These are phyloP conservation scores for Kwoniella sp. DNA, from an alignment of 768 basidiomycete genomes.

Conservation along the genomic window DNA sequence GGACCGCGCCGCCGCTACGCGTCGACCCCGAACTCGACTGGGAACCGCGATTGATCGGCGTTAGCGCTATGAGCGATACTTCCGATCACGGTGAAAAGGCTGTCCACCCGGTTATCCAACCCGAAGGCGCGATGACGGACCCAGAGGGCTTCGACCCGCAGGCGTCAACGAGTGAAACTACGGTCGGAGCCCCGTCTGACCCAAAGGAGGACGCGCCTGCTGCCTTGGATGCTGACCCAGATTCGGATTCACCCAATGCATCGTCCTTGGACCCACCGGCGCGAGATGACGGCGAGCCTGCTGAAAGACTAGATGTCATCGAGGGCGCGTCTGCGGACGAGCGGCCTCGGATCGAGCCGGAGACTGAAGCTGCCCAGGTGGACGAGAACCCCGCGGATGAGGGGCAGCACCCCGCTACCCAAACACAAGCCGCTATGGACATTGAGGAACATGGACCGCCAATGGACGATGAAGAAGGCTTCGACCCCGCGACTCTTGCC, in stretches of 20 bases:
- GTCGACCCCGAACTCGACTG: too few relatives aligned
- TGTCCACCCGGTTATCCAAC: constrained; percentile 7
- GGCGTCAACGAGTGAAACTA: background rate
- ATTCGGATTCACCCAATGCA: background rate
- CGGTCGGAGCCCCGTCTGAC: background rate
- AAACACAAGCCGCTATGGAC: background rate
- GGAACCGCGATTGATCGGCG: constrained; percentile 9
- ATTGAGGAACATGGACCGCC: background rate
- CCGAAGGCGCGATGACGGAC: background rate
- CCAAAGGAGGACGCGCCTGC: background rate
- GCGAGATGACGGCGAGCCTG: background rate
- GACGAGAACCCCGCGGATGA: background rate
- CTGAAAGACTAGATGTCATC: background rate
- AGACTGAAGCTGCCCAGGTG: background rate
- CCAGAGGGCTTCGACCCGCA: background rate
- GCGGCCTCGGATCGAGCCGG: background rate
- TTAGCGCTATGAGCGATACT: constrained; percentile 23
- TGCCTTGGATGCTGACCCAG: background rate
- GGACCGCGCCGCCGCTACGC: too few relatives aligned
- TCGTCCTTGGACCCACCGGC: background rate
- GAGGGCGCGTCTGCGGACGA: too few relatives aligned
- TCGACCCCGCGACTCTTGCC: constrained; percentile 37
- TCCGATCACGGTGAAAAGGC: constrained; percentile 7
- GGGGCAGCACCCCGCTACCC: too few relatives aligned
- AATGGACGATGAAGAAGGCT: constrained; percentile 24